Conservation (phyloP, 2,329 filamentous ascomycete genomes). For the Onygenales sp. region DNA sequence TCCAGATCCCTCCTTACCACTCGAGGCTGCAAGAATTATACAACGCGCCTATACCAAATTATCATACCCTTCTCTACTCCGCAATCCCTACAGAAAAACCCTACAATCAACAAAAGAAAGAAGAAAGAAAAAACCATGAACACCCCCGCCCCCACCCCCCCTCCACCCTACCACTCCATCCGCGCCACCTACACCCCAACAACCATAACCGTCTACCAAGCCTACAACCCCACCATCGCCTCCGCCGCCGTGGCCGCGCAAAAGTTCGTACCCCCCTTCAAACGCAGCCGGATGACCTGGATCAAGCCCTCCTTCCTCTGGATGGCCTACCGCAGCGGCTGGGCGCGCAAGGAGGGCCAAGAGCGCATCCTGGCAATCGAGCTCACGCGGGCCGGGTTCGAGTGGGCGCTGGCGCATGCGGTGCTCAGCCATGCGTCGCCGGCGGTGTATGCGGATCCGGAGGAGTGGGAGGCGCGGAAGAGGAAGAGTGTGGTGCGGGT, state of each 20-base stretch:
- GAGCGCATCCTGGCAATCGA: conserved; percentile 48
- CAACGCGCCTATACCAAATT: no score
- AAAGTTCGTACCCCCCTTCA: conserved; percentile 44
- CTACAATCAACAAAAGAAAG: no score
- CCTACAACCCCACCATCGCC: conserved; percentile 47
- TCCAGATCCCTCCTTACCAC: no score
- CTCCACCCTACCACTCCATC: conserved; percentile 37
- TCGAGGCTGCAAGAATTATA: no score
- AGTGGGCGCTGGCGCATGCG: conserved; percentile 34
- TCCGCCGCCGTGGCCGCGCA: conserved; percentile 42
- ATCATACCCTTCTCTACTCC: no score
- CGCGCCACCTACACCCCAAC: conserved; percentile 41
- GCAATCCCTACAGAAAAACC: no score
- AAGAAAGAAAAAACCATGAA: no score
- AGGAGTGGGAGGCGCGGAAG: conserved; percentile 15
- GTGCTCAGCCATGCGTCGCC: conserved; percentile 16
- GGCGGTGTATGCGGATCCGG: conserved; percentile 8
- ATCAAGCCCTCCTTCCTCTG: conserved; percentile 55
- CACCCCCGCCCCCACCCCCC: neutral
- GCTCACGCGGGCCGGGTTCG: conserved; percentile 44
- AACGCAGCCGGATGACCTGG: conserved; percentile 52
- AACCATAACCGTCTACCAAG: conserved; percentile 54
- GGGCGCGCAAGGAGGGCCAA: conserved; percentile 47
- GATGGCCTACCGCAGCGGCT: conserved; percentile 56
- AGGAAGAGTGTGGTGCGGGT: conserved; percentile 36